Evolutionary conservation across 2,329 filamentous ascomycete genomes (phyloP).

Genomic region (Arthroderma sp.): DNA sequence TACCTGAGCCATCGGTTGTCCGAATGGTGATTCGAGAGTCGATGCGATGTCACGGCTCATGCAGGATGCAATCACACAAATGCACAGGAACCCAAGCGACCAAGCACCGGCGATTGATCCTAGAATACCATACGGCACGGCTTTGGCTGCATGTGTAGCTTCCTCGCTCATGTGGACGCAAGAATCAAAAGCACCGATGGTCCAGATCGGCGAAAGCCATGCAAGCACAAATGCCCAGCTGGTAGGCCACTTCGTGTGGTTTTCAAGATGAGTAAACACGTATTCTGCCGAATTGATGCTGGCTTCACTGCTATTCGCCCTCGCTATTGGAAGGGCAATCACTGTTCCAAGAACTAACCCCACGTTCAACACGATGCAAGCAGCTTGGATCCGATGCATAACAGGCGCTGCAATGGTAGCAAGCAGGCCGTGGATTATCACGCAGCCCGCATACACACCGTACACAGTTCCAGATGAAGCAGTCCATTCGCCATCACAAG

Average conservation of each 20-base stretch:
- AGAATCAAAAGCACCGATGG: conserved; percentile 40
- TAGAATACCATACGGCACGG: conserved; percentile 47
- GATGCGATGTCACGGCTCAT: conserved; percentile 41
- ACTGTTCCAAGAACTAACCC: conserved; percentile 44
- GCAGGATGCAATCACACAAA: conserved; percentile 45
- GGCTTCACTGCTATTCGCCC: conserved; percentile 11
- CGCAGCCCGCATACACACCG: conserved; percentile 41
- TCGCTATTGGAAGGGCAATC: conserved; percentile 43
- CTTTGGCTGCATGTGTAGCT: conserved; percentile 45
- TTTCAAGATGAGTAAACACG: conserved; percentile 45
- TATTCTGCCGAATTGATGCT: conserved; percentile 29
- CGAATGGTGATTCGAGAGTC: conserved; percentile 38
- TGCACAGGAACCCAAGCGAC: conserved; percentile 44
- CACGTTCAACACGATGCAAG: conserved; percentile 44
- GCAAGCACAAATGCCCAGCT: conserved; percentile 48
- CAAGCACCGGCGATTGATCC: conserved; percentile 44
- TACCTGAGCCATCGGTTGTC: conserved; percentile 45
- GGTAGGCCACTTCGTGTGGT: conserved; percentile 45
- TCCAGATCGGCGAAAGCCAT: conserved; percentile 52
- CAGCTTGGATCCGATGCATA: conserved; percentile 47
- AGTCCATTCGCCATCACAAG: conserved; percentile 43
- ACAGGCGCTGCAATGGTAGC: conserved; percentile 40
- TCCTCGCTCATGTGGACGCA: conserved; percentile 50
- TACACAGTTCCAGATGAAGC: conserved; percentile 45
- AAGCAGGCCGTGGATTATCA: conserved; percentile 42